Base-by-base conservation (phyloP, 2,329 filamentous ascomycete species). In the Aureobasidium zeae region DNA sequence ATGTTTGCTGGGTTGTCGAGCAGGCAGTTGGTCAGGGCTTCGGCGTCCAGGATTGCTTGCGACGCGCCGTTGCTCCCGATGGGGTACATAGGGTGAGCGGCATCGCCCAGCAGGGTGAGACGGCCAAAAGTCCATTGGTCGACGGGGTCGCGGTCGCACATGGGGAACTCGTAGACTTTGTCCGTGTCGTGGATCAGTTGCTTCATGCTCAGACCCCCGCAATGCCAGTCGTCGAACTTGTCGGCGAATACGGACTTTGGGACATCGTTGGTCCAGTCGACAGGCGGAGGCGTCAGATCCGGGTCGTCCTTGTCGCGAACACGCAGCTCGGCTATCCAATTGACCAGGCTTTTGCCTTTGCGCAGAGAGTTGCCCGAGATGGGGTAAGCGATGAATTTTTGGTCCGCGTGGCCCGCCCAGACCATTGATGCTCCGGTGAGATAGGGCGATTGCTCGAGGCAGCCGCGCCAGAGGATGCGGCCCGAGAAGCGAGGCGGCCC, bases 331-430 rank as follows among this genome's bases (percentile, higher is more conserved):
- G 65, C 66, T 33, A 69, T 69, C 66, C 67, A 70, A 43, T 70
- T 69, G 6, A 69, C 64, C 4, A 70, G 50, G 5, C 60, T 63
- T 32, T 61, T 63, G 25, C 62, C 62, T 3, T 55, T 55, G 13
- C 55, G 53, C 22, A 56, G 55, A 3, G 62, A 58, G 12, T 62
- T 57, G 15, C 60, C 55, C 9, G 61, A 62, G 29, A 70, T 68
- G 1, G 65, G 67, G 44, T 70, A 70, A 4, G 66, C 65, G 49
- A 70, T 68, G 55, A 69, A 69, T 32, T 69, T 68, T 45, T 68
- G 66, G 46, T 69, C 63, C 1, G 65, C 67, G 44, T 69, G 66
- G 3, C 67, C 66, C 9, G 64, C 63, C 66, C 66, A 68, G 3
- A 69, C 60, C 65, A 69, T 68, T 8, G 57, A 60, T 6, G 62